A percentile compares a stretch with the other conserved stretches of the same genome.
These are phyloP conservation scores for Puccinia sorghi DNA, from an alignment of 1,284 basidiomycete species.

Conservation along the genomic window DNA sequence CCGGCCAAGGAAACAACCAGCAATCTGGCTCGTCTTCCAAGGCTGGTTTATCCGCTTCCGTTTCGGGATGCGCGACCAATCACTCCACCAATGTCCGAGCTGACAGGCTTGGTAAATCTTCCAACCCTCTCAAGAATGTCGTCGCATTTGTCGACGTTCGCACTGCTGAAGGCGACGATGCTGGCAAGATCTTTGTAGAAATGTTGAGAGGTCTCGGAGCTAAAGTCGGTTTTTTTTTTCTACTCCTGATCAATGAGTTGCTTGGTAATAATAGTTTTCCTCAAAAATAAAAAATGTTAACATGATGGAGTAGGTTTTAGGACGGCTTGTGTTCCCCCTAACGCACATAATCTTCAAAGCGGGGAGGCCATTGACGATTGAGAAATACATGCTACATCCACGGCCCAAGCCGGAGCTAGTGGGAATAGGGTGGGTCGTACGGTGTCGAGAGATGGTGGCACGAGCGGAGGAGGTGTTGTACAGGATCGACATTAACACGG, in stretches of 20 bases:
- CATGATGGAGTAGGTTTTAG: constrained; percentile 65
- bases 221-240: constrained; percentile 63
- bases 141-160: constrained; percentile 84
- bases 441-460: constrained; percentile 29
- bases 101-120: constrained; percentile 12
- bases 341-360: constrained; percentile 91
- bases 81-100: background rate
- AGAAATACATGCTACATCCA: constrained; percentile 33
- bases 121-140: constrained; percentile 67
- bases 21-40: constrained; percentile 2
- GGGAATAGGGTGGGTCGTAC: constrained; percentile 34
- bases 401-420: constrained; percentile 39
- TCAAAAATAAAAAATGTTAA: no score
- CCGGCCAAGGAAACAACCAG: background rate
- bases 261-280: no score
- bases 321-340: constrained; percentile 63
- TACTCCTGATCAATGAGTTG: no score
- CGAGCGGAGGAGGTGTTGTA: constrained; percentile 22
- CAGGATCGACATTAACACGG: constrained; percentile 16
- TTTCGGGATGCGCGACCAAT: background rate
- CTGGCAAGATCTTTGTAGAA: constrained; percentile 76
- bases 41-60: background rate
- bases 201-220: constrained; percentile 81
- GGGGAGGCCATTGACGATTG: constrained; percentile 70
- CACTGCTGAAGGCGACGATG: constrained; percentile 81